Evolutionary conservation across 2,329 filamentous ascomycete species (phyloP).

Genomic region (Aspergillus costaricaensis): DNA sequence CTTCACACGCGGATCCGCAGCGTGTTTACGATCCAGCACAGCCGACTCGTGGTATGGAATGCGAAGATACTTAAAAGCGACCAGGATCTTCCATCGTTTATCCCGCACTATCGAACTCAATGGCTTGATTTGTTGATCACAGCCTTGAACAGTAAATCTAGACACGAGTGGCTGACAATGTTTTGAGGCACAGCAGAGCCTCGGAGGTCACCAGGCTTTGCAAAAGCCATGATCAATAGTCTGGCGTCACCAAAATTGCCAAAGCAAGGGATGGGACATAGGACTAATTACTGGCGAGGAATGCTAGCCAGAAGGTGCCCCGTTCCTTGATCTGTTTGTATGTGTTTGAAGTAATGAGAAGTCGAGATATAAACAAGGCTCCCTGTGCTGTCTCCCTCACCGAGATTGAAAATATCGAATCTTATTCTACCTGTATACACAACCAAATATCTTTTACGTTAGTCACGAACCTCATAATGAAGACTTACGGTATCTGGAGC

Average conservation of each 20-base stretch:
- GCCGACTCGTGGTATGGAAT: neutral
- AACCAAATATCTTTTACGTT: neutral
- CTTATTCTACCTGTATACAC: neutral
- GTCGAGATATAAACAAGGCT: constrained; percentile 1
- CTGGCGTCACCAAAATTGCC: constrained; percentile 1
- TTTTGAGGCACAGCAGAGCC: neutral
- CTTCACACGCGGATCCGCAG: neutral
- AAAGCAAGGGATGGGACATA: constrained; percentile 1
- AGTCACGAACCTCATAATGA: neutral
- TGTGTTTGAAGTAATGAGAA: neutral
- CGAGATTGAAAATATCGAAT: neutral
- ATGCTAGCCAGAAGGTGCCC: neutral
- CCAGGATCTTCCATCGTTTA: neutral
- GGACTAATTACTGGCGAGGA: neutral
- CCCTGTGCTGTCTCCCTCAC: neutral
- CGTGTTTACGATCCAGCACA: neutral
- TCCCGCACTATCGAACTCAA: neutral
- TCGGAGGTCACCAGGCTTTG: neutral
- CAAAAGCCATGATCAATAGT: neutral
- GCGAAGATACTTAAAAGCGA: neutral
- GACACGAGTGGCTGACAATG: neutral
- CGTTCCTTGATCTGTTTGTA: neutral
- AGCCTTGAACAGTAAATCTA: neutral
- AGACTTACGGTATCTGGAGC: neutral
- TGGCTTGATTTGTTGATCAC: neutral